phyloP scores from a whole-genome alignment of 805 yeast species.

The Yamadazyma ubonensis region DNA sequence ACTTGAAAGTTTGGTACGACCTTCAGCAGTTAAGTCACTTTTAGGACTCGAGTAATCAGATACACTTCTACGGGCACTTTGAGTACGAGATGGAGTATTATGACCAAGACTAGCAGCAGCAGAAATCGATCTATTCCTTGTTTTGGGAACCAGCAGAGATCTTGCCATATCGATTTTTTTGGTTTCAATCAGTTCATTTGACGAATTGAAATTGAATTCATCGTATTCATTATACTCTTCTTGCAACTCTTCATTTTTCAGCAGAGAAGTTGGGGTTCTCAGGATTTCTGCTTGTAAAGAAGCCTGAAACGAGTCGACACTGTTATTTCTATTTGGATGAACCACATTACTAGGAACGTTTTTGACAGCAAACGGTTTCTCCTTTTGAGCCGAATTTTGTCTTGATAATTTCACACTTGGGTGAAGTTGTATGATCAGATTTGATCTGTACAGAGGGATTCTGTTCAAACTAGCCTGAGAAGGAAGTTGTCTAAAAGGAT shows the following conservation, averaged over 20 bases:
- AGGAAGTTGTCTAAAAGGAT: constrained; percentile 5
- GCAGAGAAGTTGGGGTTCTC: background rate
- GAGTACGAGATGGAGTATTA: background rate
- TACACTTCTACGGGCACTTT: constrained; percentile 10
- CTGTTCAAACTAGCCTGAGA: constrained; percentile 3
- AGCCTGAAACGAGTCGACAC: constrained; percentile 23
- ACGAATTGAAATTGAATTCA: constrained; percentile 18
- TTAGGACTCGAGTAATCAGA: constrained; percentile 14
- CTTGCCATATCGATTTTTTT: background rate
- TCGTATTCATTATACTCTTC: constrained; percentile 13
- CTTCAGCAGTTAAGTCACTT: constrained; percentile 26
- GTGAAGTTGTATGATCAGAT: constrained; percentile 1
- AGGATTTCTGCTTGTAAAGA: constrained; percentile 4
- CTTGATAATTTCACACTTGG: constrained; percentile 3
- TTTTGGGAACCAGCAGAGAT: background rate
- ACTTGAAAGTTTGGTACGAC: constrained; percentile 44
- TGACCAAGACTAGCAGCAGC: constrained; percentile 3
- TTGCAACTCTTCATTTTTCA: background rate
- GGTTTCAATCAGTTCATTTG: constrained; percentile 15
- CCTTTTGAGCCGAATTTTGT: constrained; percentile 2
- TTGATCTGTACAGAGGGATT: constrained; percentile 7
- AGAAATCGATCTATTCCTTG: constrained; percentile 8
- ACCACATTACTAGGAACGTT: constrained; percentile 21
- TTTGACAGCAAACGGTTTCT: constrained; percentile 12
- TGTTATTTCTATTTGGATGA: constrained; percentile 22